phyloP scores from a whole-genome alignment of 768 basidiomycete species.

The Serendipita sp. region DNA sequence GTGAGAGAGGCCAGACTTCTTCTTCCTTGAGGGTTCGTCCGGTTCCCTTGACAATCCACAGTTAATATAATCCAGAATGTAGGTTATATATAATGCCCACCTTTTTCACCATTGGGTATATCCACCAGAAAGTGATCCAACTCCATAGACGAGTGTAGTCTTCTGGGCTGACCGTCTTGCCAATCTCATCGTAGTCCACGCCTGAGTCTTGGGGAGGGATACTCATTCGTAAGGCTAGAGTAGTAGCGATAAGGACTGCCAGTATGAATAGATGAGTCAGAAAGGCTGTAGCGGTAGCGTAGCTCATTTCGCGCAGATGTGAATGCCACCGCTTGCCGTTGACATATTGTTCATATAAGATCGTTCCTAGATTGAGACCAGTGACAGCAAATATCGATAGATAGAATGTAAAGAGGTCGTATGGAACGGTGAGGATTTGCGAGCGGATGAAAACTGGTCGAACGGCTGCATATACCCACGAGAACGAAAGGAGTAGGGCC shows the following conservation, averaged over 20 bases:
- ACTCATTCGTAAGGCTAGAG: neutral
- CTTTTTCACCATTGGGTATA: conserved; percentile 9
- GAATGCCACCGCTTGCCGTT: conserved; percentile 15
- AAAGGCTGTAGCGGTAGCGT: neutral
- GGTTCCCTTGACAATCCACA: neutral
- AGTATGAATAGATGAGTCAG: neutral
- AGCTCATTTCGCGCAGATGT: too few relatives aligned
- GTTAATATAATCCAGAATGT: neutral
- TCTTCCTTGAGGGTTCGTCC: conserved; percentile 7
- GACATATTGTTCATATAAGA: conserved; percentile 34
- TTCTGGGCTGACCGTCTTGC: conserved; percentile 10
- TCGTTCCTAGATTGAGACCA: conserved; percentile 35
- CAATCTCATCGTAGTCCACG: neutral
- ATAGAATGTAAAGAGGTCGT: conserved; percentile 47
- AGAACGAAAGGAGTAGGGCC: neutral
- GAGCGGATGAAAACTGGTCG: neutral
- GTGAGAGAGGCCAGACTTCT: conserved; percentile 11
- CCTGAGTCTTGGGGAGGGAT: neutral
- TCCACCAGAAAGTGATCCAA: conserved; percentile 12
- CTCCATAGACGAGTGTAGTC: conserved; percentile 10
- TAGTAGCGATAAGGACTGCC: neutral
- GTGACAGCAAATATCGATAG: conserved; percentile 29
- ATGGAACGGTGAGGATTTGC: conserved; percentile 36
- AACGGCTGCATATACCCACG: neutral
- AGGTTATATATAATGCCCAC: neutral